phyloP scores from a whole-genome alignment of 163 green algal genomes.

The Scenedesmus sp. region DNA sequence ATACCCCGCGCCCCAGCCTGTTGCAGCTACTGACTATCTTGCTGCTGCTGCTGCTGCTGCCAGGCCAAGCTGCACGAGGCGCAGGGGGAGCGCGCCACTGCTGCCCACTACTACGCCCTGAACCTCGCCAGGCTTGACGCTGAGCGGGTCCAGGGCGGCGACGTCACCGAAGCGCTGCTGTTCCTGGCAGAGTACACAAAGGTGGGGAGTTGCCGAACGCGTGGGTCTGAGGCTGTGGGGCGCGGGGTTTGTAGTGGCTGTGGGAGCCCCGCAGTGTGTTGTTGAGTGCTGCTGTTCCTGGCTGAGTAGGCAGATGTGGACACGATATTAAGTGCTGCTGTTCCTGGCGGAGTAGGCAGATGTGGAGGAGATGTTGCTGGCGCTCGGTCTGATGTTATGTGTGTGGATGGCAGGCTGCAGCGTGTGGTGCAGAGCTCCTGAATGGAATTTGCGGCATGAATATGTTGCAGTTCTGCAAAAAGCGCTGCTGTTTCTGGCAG shows the following conservation, averaged over 20 bases:
- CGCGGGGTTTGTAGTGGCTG: neutral
- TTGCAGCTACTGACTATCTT: slow-evolving; percentile 1
- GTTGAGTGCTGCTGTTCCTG: neutral
- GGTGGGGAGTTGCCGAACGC: slow-evolving; percentile 54
- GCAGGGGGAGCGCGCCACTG: slow-evolving; percentile 67
- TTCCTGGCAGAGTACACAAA: slow-evolving; percentile 88
- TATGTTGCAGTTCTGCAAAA: too few relatives aligned
- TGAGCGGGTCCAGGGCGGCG: slow-evolving; percentile 55
- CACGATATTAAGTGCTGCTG: slow-evolving; percentile 87
- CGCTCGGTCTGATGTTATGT: too few relatives aligned
- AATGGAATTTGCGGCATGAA: too few relatives aligned
- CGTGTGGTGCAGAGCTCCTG: too few relatives aligned
- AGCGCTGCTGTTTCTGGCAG: too few relatives aligned
- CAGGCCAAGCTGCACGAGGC: slow-evolving; percentile 84
- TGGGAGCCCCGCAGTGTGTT: too few relatives aligned
- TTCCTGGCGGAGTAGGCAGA: slow-evolving; percentile 88
- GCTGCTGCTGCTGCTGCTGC: slow-evolving; percentile 9
- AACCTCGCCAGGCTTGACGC: slow-evolving; percentile 86
- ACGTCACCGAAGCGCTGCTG: slow-evolving; percentile 86
- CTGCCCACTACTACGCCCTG: slow-evolving; percentile 83
- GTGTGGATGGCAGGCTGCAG: too few relatives aligned
- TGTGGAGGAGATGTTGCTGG: too few relatives aligned
- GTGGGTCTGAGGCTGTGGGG: neutral
- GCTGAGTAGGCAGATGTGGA: slow-evolving; percentile 71
- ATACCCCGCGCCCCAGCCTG: too few relatives aligned